Conservation (phyloP, 129 eudicot species). For the Rutidosis leptorrhynchoides region DNA sequence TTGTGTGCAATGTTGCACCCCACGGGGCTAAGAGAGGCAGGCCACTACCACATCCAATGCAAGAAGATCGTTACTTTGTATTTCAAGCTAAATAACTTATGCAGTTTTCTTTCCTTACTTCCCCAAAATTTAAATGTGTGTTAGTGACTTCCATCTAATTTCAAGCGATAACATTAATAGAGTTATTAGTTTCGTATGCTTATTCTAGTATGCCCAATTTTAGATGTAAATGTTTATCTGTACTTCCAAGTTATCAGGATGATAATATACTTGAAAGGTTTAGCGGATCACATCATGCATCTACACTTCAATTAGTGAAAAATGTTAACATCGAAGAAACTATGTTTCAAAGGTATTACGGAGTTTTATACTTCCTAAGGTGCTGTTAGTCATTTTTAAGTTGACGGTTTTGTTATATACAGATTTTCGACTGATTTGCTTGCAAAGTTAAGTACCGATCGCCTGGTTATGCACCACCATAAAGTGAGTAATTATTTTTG, state of each 20-base stretch:
- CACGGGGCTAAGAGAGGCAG: no score
- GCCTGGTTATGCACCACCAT: slow-evolving; percentile 90
- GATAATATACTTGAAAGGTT: slow-evolving; percentile 66
- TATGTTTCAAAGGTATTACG: slow-evolving; percentile 37
- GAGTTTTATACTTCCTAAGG: slow-evolving; percentile 1
- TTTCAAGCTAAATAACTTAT: not conserved
- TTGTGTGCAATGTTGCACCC: no score
- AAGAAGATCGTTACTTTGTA: not conserved
- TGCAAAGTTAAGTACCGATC: slow-evolving; percentile 70
- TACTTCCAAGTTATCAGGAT: slow-evolving; percentile 42
- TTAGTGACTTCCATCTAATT: not conserved
- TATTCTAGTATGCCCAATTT: not conserved
- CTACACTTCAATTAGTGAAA: slow-evolving; percentile 57
- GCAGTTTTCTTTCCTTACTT: not conserved
- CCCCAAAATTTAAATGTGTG: not conserved
- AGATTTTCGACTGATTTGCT: slow-evolving; percentile 75
- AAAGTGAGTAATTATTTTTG: slow-evolving; percentile 33
- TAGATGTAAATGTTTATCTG: not conserved
- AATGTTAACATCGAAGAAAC: slow-evolving; percentile 51
- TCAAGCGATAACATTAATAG: not conserved
- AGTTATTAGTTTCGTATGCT: not conserved
- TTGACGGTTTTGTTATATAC: slow-evolving; percentile 6
- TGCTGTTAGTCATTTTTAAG: slow-evolving; percentile 8
- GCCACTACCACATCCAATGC: no score
- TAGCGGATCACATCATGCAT: slow-evolving; percentile 63